A percentile compares a stretch with the other conserved stretches of the same genome.
Conservation (phyloP, 345 rosid genomes). For the Erucastrum elatum region DNA sequence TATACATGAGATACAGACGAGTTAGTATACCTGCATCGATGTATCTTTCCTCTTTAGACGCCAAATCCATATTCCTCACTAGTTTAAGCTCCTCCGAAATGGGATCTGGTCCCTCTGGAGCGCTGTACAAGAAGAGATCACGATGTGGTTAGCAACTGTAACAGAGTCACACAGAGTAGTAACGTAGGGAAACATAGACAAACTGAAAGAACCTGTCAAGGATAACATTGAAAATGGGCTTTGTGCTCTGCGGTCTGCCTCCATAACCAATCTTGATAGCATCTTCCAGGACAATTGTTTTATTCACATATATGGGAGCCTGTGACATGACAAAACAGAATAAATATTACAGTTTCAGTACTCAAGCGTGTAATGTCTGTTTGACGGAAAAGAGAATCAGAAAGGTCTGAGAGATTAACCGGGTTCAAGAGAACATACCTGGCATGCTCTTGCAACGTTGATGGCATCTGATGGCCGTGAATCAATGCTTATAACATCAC, state of each 20-base stretch:
- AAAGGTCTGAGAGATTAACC: neutral
- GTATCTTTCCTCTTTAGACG: constrained; percentile 79
- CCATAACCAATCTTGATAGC: constrained; percentile 79
- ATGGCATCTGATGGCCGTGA: constrained; percentile 93
- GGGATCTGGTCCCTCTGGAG: constrained; percentile 73
- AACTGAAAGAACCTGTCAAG: constrained; percentile 66
- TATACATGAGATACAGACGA: neutral
- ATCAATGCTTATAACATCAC: constrained; percentile 59
- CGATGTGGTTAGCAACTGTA: constrained; percentile 34
- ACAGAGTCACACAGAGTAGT: neutral
- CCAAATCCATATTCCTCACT: constrained; percentile 66
- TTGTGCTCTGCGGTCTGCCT: constrained; percentile 50
- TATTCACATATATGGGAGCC: constrained; percentile 88
- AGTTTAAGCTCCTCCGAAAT: constrained; percentile 70
- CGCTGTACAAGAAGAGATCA: constrained; percentile 51
- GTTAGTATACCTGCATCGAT: constrained; percentile 70
- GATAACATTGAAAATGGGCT: constrained; percentile 63
- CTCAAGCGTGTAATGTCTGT: neutral
- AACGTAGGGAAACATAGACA: constrained; percentile 15
- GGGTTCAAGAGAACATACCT: constrained; percentile 17
- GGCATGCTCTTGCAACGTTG: constrained; percentile 59
- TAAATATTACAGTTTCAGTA: constrained; percentile 2
- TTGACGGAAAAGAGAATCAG: neutral
- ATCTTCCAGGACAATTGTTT: constrained; percentile 71
- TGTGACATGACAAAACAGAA: constrained; percentile 37